A percentile compares a stretch with the other conserved stretches of the same genome.
Conservation (phyloP, 2,329 filamentous ascomycete species). For the Trichoderma atroviride region DNA sequence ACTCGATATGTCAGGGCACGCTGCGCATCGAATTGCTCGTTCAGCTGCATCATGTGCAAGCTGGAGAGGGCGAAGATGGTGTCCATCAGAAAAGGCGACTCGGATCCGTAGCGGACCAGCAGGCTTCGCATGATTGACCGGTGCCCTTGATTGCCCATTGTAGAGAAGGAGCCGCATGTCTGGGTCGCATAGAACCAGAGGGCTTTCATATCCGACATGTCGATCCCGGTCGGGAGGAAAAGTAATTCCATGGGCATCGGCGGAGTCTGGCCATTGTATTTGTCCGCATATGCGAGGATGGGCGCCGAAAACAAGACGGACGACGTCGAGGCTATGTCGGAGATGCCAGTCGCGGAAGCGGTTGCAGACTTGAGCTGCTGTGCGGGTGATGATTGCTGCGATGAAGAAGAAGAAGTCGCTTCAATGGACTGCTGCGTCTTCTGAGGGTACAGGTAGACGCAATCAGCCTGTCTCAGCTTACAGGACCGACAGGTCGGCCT, state of each 20-base stretch:
- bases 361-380: background rate
- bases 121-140: slow-evolving; percentile 50
- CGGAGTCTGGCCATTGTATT: background rate
- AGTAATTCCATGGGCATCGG: slow-evolving; percentile 34
- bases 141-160: slow-evolving; percentile 40
- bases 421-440: background rate
- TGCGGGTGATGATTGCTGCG: background rate
- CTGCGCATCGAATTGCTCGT: slow-evolving; percentile 43
- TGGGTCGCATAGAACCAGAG: slow-evolving; percentile 58
- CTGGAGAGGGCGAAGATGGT: slow-evolving; percentile 55
- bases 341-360: background rate
- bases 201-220: slow-evolving; percentile 54
- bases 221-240: slow-evolving; percentile 39
- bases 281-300: background rate
- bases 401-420: background rate
- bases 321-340: slow-evolving; percentile 10
- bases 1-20: slow-evolving; percentile 50
- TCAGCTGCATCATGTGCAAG: slow-evolving; percentile 50
- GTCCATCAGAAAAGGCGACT: slow-evolving; percentile 58
- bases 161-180: slow-evolving; percentile 51
- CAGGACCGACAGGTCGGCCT: slow-evolving; percentile 55
- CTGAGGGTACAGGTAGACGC: slow-evolving; percentile 45
- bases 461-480: slow-evolving; percentile 50
- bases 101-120: slow-evolving; percentile 54
- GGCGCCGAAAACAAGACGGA: slow-evolving; percentile 15